Conservation (phyloP, 352 stramenopile genomes). For the Globisporangium parvum region DNA sequence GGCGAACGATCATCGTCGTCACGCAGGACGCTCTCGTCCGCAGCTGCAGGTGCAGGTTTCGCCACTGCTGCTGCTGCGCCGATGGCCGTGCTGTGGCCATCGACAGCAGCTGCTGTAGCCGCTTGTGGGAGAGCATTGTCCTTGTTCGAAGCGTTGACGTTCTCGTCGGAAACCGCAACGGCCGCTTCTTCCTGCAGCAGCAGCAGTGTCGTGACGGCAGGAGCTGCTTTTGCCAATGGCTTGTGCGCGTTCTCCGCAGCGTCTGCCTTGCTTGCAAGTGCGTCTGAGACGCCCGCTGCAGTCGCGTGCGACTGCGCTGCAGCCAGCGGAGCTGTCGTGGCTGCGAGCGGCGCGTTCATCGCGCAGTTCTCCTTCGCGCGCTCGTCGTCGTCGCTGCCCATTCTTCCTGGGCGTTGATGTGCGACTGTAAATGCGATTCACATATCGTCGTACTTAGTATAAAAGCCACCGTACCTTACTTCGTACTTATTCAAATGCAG, state of each 20-base stretch:
- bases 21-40: not conserved
- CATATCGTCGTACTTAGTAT: not conserved
- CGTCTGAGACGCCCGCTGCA: not conserved
- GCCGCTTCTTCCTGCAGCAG: not conserved
- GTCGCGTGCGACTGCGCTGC: not conserved
- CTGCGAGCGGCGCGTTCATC: not conserved
- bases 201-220: not conserved
- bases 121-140: too few species aligned
- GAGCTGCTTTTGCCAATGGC: not conserved
- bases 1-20: too few species aligned
- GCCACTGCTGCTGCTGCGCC: not conserved
- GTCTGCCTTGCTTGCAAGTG: not conserved
- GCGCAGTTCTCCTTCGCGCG: conserved; percentile 11
- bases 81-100: not conserved
- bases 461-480: not conserved
- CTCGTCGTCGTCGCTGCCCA: not conserved
- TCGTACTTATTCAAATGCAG: not conserved
- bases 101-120: not conserved
- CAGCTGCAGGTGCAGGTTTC: not conserved
- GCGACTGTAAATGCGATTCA: too few species aligned
- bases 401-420: too few species aligned
- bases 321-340: not conserved
- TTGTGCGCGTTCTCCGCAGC: not conserved
- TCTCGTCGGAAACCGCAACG: conserved; percentile 3
- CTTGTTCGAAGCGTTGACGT: not conserved